phyloP scores from a whole-genome alignment of 139 green algal genomes.

The Eudorina sp. region DNA sequence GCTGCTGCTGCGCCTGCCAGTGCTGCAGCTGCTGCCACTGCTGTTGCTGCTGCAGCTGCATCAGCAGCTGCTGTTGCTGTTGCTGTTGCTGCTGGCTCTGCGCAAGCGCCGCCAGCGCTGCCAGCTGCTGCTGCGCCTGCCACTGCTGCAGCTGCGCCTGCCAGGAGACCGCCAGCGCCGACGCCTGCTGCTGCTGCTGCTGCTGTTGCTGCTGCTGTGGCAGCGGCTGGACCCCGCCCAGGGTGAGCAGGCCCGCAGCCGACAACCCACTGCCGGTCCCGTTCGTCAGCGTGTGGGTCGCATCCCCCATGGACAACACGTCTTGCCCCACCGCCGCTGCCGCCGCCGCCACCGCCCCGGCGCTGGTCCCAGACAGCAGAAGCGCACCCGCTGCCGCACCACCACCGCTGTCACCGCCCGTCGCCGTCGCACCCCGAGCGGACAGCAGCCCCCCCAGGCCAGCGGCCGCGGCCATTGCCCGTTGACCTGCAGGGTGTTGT shows the following conservation, averaged over 20 bases:
- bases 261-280: neutral
- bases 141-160: conserved; percentile 25
- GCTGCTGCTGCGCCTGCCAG: conserved; percentile 14
- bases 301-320: neutral
- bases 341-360: neutral
- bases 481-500: neutral
- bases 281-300: neutral
- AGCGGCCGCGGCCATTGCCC: neutral
- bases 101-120: neutral
- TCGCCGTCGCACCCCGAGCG: neutral
- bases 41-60: neutral
- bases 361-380: too few relatives aligned
- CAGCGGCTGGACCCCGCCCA: too few relatives aligned
- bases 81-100: conserved; percentile 30
- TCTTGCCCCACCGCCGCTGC: neutral
- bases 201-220: conserved; percentile 25
- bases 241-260: neutral
- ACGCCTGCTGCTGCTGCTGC: neutral
- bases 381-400: neutral
- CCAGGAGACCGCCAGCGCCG: neutral
- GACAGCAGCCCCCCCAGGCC: neutral
- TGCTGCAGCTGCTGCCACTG: conserved; percentile 35
- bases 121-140: conserved; percentile 30
- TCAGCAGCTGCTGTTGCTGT: neutral
- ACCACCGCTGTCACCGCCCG: neutral